These are phyloP conservation scores for Komagataea norvegica DNA, from an alignment of 1,139 yeast species.

Conservation along the genomic window DNA sequence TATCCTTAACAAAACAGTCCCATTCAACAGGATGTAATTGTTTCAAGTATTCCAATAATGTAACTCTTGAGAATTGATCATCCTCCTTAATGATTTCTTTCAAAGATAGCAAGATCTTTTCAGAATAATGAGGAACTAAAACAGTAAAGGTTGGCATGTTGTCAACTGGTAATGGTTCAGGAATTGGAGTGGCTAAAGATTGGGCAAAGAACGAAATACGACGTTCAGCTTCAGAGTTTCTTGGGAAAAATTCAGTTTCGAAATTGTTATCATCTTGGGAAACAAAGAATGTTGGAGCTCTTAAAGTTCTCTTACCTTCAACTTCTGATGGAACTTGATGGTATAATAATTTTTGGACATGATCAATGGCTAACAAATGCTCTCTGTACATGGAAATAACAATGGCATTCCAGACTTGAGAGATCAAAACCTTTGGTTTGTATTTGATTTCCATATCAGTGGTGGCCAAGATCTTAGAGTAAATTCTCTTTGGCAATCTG, in stretches of 20 bases:
- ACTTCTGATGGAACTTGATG: constrained; percentile 97
- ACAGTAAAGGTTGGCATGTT: constrained; percentile 99
- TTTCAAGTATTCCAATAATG: constrained; percentile 90
- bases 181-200: constrained; percentile 95
- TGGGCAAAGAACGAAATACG: constrained; percentile 99
- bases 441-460: constrained; percentile 99
- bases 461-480: constrained; percentile 94
- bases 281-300: constrained; percentile 98
- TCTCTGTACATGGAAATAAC: constrained; percentile 98
- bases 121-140: constrained; percentile 95
- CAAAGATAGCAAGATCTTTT: constrained; percentile 88
- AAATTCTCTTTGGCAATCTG: constrained; percentile 96
- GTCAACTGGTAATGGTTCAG: constrained; percentile 97
- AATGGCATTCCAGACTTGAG: constrained; percentile 98
- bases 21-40: constrained; percentile 98
- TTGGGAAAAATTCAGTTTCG: constrained; percentile 94
- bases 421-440: constrained; percentile 95
- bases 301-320: constrained; percentile 95
- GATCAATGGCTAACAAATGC: constrained; percentile 94
- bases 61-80: constrained; percentile 96
- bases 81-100: constrained; percentile 98
- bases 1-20: constrained; percentile 98
- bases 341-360: constrained; percentile 91
- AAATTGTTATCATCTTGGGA: constrained; percentile 93
- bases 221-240: constrained; percentile 96